Conservation (phyloP, 1,284 basidiomycete species). For the Athelia psychrophila region DNA sequence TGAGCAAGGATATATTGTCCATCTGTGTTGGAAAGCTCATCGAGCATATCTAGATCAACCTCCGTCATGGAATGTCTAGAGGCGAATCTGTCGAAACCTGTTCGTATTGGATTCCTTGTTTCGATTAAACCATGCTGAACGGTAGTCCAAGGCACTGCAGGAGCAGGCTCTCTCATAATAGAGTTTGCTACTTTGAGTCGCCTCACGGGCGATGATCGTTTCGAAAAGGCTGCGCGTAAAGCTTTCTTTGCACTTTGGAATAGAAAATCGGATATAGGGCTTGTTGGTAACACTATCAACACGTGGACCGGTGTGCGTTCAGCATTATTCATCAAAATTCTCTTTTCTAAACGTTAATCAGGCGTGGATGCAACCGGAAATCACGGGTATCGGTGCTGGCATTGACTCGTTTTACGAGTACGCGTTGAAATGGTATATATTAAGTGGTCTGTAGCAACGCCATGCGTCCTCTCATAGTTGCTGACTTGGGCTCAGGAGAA, state of each 20-base stretch:
- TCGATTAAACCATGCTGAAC: slow-evolving; percentile 6
- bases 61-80: slow-evolving; percentile 64
- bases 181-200: slow-evolving; percentile 92
- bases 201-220: slow-evolving; percentile 82
- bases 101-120: slow-evolving; percentile 33
- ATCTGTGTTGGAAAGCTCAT: slow-evolving; percentile 7
- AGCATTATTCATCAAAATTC: neutral
- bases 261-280: slow-evolving; percentile 73
- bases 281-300: slow-evolving; percentile 89
- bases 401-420: slow-evolving; percentile 95
- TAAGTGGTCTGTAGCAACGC: slow-evolving; percentile 62
- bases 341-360: slow-evolving; percentile 22
- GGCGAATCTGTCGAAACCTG: slow-evolving; percentile 80
- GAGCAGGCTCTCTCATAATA: slow-evolving; percentile 87
- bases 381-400: slow-evolving; percentile 85
- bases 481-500: slow-evolving; percentile 55
- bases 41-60: slow-evolving; percentile 55
- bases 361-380: slow-evolving; percentile 71
- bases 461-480: slow-evolving; percentile 5
- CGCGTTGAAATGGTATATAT: slow-evolving; percentile 84
- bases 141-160: slow-evolving; percentile 69
- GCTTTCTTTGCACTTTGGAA: slow-evolving; percentile 95
- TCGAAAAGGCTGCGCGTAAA: slow-evolving; percentile 80
- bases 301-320: slow-evolving; percentile 69
- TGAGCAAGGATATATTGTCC: slow-evolving; percentile 29